Evolutionary conservation across 345 rosid genomes (phyloP).

Genomic region (Brassica juncea): DNA sequence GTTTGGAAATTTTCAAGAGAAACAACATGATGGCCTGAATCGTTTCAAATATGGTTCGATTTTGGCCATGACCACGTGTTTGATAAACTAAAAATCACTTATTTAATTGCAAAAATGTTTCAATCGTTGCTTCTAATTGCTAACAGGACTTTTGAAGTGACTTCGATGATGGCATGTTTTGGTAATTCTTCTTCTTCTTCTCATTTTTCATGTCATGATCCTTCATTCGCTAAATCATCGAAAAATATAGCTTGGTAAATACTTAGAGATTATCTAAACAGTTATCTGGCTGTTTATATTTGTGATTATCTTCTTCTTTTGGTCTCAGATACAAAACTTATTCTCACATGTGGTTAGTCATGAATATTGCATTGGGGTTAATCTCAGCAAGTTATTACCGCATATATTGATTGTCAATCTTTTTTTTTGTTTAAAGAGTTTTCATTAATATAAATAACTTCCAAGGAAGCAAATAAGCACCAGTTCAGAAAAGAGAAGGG

Average conservation of each 20-base stretch:
- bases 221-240: conserved; percentile 83
- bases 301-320: conserved; percentile 4
- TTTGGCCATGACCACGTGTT: conserved; percentile 91
- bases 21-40: conserved; percentile 76
- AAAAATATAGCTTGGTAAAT: conserved; percentile 58
- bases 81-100: conserved; percentile 8
- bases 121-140: not conserved
- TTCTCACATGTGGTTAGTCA: conserved; percentile 93
- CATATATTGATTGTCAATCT: no score
- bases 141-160: no score
- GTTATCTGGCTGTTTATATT: not conserved
- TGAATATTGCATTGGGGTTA: conserved; percentile 80
- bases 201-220: conserved; percentile 68
- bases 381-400: no score
- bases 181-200: not conserved
- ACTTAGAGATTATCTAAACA: conserved; percentile 5
- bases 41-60: conserved; percentile 93
- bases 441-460: no score
- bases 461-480: no score
- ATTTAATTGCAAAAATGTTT: not conserved
- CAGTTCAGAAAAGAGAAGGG: no score
- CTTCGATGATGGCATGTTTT: not conserved
- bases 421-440: no score
- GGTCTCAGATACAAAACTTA: conserved; percentile 82
- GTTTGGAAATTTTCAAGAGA: conserved; percentile 84